Conservation (phyloP, 345 rosid genomes). For the Moricandia arvensis region DNA sequence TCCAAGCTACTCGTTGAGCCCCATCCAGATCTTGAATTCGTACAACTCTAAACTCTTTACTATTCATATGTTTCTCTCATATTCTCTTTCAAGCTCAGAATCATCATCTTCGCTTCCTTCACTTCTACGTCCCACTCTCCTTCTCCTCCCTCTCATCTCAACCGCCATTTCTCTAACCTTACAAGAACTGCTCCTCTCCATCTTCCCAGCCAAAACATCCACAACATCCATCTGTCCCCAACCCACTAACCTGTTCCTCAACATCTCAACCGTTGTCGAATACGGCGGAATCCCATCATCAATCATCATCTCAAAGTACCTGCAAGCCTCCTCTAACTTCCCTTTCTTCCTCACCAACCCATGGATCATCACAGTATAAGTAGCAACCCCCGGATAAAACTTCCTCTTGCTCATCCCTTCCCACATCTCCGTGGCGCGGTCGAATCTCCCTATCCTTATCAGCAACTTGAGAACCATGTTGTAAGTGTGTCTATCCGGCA, state of each 20-base stretch:
- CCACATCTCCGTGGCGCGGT: slow-evolving; percentile 67
- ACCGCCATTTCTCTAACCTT: slow-evolving; percentile 61
- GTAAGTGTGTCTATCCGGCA: slow-evolving; percentile 67
- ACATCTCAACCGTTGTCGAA: slow-evolving; percentile 62
- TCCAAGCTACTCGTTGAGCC: background rate
- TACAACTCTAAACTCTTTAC: background rate
- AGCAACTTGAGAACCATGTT: slow-evolving; percentile 80
- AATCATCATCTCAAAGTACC: slow-evolving; percentile 87
- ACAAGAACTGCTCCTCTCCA: slow-evolving; percentile 68
- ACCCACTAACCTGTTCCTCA: slow-evolving; percentile 65
- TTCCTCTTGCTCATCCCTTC: slow-evolving; percentile 61
- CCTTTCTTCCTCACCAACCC: slow-evolving; percentile 74
- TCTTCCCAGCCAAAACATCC: slow-evolving; percentile 68
- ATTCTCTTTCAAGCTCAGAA: slow-evolving; percentile 13
- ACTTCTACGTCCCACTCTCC: slow-evolving; percentile 28
- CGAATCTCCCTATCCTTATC: slow-evolving; percentile 72
- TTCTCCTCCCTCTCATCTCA: slow-evolving; percentile 60
- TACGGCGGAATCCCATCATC: slow-evolving; percentile 91
- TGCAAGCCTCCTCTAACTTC: slow-evolving; percentile 77
- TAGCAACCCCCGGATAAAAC: slow-evolving; percentile 75
- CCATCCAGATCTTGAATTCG: background rate
- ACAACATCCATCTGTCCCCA: slow-evolving; percentile 55
- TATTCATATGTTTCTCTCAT: background rate
- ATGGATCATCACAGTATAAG: slow-evolving; percentile 81
- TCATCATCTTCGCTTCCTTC: slow-evolving; percentile 40